Evolutionary conservation across 495 filamentous ascomycete species (phyloP), one percentile per base, ranked within the genome.

Genomic region (Penicillium tannophilum): DNA sequence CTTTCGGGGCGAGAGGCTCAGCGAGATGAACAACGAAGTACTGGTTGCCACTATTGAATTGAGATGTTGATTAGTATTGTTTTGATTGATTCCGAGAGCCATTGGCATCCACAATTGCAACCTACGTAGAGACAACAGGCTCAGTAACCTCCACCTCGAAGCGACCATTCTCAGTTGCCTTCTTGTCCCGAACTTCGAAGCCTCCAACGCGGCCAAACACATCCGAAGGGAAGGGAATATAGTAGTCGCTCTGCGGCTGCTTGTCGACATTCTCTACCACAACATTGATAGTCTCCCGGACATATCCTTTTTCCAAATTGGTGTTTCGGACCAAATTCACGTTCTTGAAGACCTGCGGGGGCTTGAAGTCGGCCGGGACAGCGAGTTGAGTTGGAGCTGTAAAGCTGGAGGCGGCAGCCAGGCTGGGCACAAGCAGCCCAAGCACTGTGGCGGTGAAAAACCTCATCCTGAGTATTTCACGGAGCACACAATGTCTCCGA

Each of bases 281-380:
- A 9, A 96, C 90, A 77, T 98, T 97, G 82, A 97, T 85, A 12
- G 84, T 89, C 70, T 98, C 92, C 64, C 90, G 88, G 20, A 85
- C 85, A 66, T 93, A 98, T 58, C 85, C 87, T 77, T 97, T 97
- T 68, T 97, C 93, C 54, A 97, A 73, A 66, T 96, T 97, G 64
- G 92, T 87, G 55, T 89, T 88, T 58, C 96, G 90, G 54, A 98
- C 86, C 24, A 97, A 71, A 73, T 98, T 98, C 63, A 83, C 81
- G 73, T 98, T 96, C 73, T 91, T 90, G 76, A 95, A 98, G 45
- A 90, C 89, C 69, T 89, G 89, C 14, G 92, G 86, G 39, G 93
- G 93, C 74, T 84, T 92, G 81, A 97, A 97, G 49, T 82, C 84
- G 65, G 79, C 70, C 28, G 88, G 83, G 17, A 92, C 83, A 60